phyloP scores from a whole-genome alignment of 495 filamentous ascomycete genomes.

The Wilcoxina mikolae region DNA sequence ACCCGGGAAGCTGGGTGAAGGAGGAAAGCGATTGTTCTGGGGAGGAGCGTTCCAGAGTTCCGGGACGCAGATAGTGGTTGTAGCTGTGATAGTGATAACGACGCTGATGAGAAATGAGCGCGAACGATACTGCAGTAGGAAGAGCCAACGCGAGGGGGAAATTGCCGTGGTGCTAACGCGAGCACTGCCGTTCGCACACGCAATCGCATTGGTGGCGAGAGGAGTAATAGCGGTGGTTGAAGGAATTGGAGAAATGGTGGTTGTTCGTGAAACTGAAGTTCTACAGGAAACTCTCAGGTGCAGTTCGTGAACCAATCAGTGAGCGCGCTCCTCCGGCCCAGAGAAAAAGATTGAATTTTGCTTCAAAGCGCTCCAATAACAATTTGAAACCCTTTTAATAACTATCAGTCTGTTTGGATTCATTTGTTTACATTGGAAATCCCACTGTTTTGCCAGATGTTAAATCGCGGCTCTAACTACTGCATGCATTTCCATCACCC shows the following conservation, averaged over 20 bases:
- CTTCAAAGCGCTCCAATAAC: no score
- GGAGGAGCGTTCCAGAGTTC: not conserved
- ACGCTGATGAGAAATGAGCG: not conserved
- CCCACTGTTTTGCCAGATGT: no score
- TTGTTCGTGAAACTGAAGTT: no score
- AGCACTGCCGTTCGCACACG: not conserved
- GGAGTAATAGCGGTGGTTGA: not conserved
- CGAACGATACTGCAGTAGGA: not conserved
- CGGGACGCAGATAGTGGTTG: not conserved
- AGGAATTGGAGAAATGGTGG: not conserved
- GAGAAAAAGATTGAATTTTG: no score
- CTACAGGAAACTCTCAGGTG: no score
- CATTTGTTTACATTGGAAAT: no score
- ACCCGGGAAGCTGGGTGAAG: not conserved
- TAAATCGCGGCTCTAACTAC: no score
- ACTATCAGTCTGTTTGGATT: no score
- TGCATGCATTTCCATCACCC: no score
- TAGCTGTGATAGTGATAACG: not conserved
- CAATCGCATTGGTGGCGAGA: not conserved
- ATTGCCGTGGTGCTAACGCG: not conserved
- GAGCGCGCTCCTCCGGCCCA: no score
- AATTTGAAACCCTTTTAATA: no score
- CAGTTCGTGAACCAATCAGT: no score
- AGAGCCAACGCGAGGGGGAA: not conserved
- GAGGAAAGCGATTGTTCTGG: conserved; percentile 7